These are phyloP conservation scores for Fraxinus anomala DNA, from an alignment of 257 asterid species.

Conservation along the genomic window DNA sequence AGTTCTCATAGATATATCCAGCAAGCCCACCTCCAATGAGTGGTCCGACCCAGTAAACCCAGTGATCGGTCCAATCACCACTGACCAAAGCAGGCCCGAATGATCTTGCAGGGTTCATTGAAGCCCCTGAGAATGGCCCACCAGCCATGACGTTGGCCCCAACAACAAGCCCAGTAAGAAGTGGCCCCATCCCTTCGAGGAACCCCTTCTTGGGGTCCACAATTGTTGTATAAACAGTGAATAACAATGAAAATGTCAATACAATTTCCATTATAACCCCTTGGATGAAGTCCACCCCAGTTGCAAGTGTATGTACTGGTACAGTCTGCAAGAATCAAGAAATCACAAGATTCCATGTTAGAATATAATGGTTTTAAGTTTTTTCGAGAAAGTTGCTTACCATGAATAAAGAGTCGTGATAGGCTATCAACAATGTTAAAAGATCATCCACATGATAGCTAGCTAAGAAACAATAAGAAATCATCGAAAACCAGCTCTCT, in stretches of 20 bases:
- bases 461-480: too few relatives aligned
- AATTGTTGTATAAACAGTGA: conserved; percentile 84
- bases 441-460: too few relatives aligned
- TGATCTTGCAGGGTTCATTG: conserved; percentile 95
- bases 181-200: conserved; percentile 83
- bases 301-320: conserved; percentile 80
- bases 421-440: too few relatives aligned
- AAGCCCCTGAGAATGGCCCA: conserved; percentile 88
- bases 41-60: conserved; percentile 97
- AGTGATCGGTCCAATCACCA: conserved; percentile 90
- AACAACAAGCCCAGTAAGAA: conserved; percentile 77
- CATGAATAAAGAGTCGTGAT: too few relatives aligned
- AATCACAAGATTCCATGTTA: too few relatives aligned
- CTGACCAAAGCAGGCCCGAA: conserved; percentile 88
- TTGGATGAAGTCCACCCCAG: conserved; percentile 60
- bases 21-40: conserved; percentile 91
- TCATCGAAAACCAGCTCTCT: too few relatives aligned
- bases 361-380: not conserved
- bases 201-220: conserved; percentile 92
- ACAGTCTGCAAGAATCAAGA: conserved; percentile 45
- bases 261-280: conserved; percentile 84
- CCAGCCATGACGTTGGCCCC: conserved; percentile 97
- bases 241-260: conserved; percentile 75
- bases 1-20: conserved; percentile 72
- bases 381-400: too few relatives aligned